Conservation (phyloP, 1,284 basidiomycete genomes). For the Sanguinoderma infundibulare region DNA sequence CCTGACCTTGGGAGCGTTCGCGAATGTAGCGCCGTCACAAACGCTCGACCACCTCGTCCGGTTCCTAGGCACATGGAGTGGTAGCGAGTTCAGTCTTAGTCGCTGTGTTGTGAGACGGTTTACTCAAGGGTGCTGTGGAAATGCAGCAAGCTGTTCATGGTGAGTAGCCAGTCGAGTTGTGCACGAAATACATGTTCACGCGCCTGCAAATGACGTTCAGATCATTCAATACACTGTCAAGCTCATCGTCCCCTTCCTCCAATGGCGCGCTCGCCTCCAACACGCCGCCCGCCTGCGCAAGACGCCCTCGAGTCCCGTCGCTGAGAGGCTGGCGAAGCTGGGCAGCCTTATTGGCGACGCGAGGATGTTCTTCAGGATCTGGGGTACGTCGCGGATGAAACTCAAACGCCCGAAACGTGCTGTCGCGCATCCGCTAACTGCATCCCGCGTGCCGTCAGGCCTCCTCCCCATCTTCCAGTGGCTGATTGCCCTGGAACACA, state of each 20-base stretch:
- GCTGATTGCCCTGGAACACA: constrained; percentile 74
- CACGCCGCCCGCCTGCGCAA: constrained; percentile 61
- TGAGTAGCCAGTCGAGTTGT: constrained; percentile 33
- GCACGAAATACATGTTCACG: background rate
- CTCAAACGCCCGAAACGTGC: background rate
- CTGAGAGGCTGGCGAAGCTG: constrained; percentile 59
- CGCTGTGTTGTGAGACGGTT: background rate
- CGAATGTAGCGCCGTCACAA: constrained; percentile 58
- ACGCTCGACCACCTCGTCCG: constrained; percentile 72
- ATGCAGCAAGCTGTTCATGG: constrained; percentile 76
- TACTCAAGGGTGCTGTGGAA: background rate
- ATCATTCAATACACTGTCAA: constrained; percentile 74
- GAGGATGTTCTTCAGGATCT: constrained; percentile 73
- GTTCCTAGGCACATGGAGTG: constrained; percentile 79
- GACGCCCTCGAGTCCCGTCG: constrained; percentile 53
- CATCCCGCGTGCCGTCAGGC: constrained; percentile 44
- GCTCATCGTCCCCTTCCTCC: constrained; percentile 65
- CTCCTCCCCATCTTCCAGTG: constrained; percentile 79
- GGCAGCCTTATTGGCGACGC: constrained; percentile 65
- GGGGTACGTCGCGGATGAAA: constrained; percentile 51
- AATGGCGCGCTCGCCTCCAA: constrained; percentile 69
- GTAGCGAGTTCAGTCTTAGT: constrained; percentile 70
- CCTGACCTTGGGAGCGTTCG: constrained; percentile 64
- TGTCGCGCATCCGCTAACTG: background rate
- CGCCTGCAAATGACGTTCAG: constrained; percentile 39